Evolutionary conservation across 2,329 filamentous ascomycete species (phyloP), one percentile per base, ranked within the genome.

Genomic region (Phoma sp.): DNA sequence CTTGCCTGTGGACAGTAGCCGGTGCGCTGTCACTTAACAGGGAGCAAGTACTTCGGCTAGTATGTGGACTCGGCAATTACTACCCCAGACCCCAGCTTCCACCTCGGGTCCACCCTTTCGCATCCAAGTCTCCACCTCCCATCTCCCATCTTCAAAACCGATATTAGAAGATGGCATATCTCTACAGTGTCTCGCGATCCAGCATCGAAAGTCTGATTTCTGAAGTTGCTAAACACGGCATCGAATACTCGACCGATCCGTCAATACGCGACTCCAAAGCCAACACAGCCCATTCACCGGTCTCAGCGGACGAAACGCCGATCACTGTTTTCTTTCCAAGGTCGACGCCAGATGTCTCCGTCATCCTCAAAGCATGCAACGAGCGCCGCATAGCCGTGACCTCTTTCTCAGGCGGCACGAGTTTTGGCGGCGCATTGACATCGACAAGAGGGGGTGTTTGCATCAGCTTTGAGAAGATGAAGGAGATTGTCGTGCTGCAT

Each of bases 301-400:
- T 58, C 2, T 8, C 46, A 0, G 64, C 72, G 0, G 43, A 64
- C 12, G 73, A 82, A 47, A 58, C 67, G 6, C 78, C 80, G 0
- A 74, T 75, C 37, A 70, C 90, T 67, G 82, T 96, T 41, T 82
- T 96, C 44, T 92, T 87, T 68, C 92, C 92, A 0, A 78, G 75
- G 27, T 85, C 83, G 19, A 96, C 93, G 0, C 88, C 91, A 59
- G 88, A 96, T 63, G 91, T 96, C 1, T 88, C 89, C 1, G 77
- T 81, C 54, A 84, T 96, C 49, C 90, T 96, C 84, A 91, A 92
- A 78, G 80, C 96, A 51, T 96, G 92, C 77, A 89, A 96, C 73
- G 75, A 78, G 65, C 82, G 92, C 27, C 81, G 82, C 41, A 92
- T 96, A 60, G 92, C 93, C 4, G 90, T 96, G n/a, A 92, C 90